A percentile compares a stretch with the other conserved stretches of the same genome.
These are phyloP conservation scores for Lyophyllum decastes DNA, from an alignment of 768 basidiomycete species.

Conservation along the genomic window DNA sequence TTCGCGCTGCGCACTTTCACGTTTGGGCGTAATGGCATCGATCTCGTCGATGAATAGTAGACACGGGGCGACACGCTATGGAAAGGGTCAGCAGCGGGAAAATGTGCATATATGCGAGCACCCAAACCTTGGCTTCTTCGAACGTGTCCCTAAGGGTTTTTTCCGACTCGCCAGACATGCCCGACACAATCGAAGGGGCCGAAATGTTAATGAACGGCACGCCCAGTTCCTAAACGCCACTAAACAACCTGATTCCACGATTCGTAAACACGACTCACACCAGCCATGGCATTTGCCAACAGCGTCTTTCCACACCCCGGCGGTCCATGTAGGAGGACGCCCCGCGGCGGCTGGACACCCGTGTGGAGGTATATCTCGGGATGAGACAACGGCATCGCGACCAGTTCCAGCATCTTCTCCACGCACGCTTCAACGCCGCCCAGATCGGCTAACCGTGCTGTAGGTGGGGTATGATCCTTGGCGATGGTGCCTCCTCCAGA, in stretches of 20 bases:
- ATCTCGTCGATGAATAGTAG: slow-evolving; percentile 97
- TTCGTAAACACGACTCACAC: slow-evolving; percentile 54
- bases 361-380: slow-evolving; percentile 95
- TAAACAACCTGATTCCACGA: slow-evolving; percentile 2
- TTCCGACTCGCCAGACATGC: slow-evolving; percentile 98
- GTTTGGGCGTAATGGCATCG: slow-evolving; percentile 95
- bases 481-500: slow-evolving; percentile 33
- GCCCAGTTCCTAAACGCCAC: slow-evolving; percentile 70
- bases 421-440: slow-evolving; percentile 87
- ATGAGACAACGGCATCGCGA: slow-evolving; percentile 92
- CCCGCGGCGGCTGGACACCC: slow-evolving; percentile 89
- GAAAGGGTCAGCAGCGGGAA: neutral
- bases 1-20: slow-evolving; percentile 96
- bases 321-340: slow-evolving; percentile 92
- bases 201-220: slow-evolving; percentile 94
- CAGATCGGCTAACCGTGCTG: slow-evolving; percentile 77
- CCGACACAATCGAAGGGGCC: slow-evolving; percentile 93
- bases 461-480: slow-evolving; percentile 74
- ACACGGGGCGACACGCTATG: slow-evolving; percentile 85
- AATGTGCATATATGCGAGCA: neutral
- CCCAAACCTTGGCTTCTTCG: slow-evolving; percentile 86
- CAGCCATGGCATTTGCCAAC: slow-evolving; percentile 92
- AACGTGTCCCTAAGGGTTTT: slow-evolving; percentile 96
- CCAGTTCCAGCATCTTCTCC: slow-evolving; percentile 94
- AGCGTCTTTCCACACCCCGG: slow-evolving; percentile 98